Evolutionary conservation across 2,329 filamentous ascomycete genomes (phyloP).

Genomic region (Aureobasidium zeae): DNA sequence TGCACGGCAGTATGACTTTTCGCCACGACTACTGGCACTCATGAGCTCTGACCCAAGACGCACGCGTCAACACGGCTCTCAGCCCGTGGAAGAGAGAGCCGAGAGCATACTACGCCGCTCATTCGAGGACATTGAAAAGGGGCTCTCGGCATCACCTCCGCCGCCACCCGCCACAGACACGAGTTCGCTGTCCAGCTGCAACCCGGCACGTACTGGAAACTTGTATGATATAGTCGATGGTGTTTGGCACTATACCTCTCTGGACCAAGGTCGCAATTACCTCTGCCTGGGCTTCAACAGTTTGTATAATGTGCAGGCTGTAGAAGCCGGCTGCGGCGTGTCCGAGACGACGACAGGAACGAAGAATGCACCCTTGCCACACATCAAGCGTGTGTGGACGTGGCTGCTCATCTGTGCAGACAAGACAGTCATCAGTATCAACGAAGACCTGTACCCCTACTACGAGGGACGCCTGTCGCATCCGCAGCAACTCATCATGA

Average conservation of each 20-base stretch:
- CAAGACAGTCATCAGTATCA: slow-evolving; percentile 61
- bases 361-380: slow-evolving; percentile 28
- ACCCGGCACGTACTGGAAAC: slow-evolving; percentile 30
- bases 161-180: slow-evolving; percentile 21
- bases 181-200: slow-evolving; percentile 28
- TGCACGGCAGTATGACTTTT: slow-evolving; percentile 57
- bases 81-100: background rate
- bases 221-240: slow-evolving; percentile 55
- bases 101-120: slow-evolving; percentile 9
- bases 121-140: slow-evolving; percentile 25
- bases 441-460: slow-evolving; percentile 47
- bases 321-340: slow-evolving; percentile 17
- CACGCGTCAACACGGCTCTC: slow-evolving; percentile 22
- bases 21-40: slow-evolving; percentile 54
- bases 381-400: slow-evolving; percentile 53
- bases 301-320: slow-evolving; percentile 47
- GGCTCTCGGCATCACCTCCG: slow-evolving; percentile 21
- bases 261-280: slow-evolving; percentile 60
- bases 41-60: slow-evolving; percentile 48
- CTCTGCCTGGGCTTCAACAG: slow-evolving; percentile 65
- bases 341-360: slow-evolving; percentile 21
- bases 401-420: slow-evolving; percentile 64
- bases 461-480: slow-evolving; percentile 27
- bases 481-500: slow-evolving; percentile 39
- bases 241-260: slow-evolving; percentile 67